A percentile compares a stretch with the other conserved stretches of the same genome.
Evolutionary conservation across 176 grass and related monocot genomes (phyloP).

Genomic region (Chloris gayana): DNA sequence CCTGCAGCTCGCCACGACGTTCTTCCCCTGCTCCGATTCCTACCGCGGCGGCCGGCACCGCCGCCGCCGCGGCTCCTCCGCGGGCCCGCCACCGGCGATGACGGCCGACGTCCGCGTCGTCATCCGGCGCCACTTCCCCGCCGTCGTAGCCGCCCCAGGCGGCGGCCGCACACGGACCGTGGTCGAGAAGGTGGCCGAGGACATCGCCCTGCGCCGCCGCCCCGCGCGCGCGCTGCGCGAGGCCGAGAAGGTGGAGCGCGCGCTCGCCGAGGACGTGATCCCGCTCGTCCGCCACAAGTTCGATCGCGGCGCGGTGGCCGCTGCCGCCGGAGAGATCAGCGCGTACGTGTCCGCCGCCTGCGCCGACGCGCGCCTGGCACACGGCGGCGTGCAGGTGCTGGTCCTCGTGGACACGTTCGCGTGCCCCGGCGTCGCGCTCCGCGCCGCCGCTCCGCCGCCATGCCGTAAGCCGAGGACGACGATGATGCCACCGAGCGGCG

Average conservation of each 20-base stretch:
- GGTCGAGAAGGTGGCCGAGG: constrained; percentile 5
- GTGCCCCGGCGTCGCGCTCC: background rate
- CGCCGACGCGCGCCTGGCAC: background rate
- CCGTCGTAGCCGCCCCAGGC: too few relatives aligned
- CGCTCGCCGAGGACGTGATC: background rate
- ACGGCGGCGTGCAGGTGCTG: constrained; percentile 7
- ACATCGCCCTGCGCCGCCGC: constrained; percentile 31
- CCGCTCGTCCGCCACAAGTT: constrained; percentile 18
- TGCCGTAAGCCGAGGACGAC: background rate
- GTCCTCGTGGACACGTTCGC: constrained; percentile 18
- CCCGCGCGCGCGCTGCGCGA: background rate
- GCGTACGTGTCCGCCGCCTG: constrained; percentile 7
- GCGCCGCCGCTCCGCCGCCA: too few relatives aligned
- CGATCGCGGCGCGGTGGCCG: constrained; percentile 17
- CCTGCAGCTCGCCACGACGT: background rate
- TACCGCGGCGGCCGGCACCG: too few relatives aligned
- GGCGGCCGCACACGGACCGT: background rate
- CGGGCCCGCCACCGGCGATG: background rate
- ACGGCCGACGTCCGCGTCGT: constrained; percentile 16
- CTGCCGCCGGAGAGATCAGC: background rate
- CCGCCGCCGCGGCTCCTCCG: too few relatives aligned
- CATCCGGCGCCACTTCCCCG: constrained; percentile 25
- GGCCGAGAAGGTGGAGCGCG: background rate
- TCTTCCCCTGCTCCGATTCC: background rate
- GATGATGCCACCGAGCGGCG: background rate